Percentiles rank a stretch among this genome's conserved stretches.
Evolutionary conservation across 768 basidiomycete species (phyloP).

Genomic region (Collybiopsis luxurians): DNA sequence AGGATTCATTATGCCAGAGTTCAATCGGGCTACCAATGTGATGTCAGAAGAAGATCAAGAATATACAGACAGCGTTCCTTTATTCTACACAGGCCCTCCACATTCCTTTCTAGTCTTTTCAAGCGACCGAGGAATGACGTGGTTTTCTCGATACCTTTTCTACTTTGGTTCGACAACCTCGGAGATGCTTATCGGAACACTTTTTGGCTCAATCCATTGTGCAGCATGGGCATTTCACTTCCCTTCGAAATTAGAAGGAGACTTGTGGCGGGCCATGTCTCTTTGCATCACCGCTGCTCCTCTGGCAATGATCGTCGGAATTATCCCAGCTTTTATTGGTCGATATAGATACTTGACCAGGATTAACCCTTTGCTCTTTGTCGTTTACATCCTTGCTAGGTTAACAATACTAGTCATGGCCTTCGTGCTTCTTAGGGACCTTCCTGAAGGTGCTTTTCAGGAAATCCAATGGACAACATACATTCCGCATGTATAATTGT

Average conservation of each 20-base stretch:
- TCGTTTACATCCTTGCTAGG: conserved; percentile 13
- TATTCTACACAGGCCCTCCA: too few relatives aligned
- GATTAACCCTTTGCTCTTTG: neutral
- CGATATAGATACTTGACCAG: neutral
- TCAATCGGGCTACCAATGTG: too few relatives aligned
- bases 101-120: too few relatives aligned
- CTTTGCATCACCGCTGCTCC: conserved; percentile 12
- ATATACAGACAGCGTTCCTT: too few relatives aligned
- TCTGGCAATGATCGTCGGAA: neutral
- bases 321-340: neutral
- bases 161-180: neutral
- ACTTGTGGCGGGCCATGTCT: conserved; percentile 19
- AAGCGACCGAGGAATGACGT: too few relatives aligned
- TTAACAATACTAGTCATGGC: conserved; percentile 12
- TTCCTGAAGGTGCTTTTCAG: conserved; percentile 7
- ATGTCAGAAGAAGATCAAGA: too few relatives aligned
- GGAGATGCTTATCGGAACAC: conserved; percentile 3
- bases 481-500: conserved; percentile 17
- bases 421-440: conserved; percentile 6
- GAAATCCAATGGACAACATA: conserved; percentile 16
- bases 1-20: too few relatives aligned
- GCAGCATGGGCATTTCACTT: conserved; percentile 21
- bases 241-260: conserved; percentile 13
- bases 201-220: conserved; percentile 27
- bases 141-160: too few relatives aligned